Percentiles rank a stretch among this genome's conserved stretches.
These are phyloP conservation scores for Lentinula guzmanii DNA, from an alignment of 768 basidiomycete genomes.

Conservation along the genomic window DNA sequence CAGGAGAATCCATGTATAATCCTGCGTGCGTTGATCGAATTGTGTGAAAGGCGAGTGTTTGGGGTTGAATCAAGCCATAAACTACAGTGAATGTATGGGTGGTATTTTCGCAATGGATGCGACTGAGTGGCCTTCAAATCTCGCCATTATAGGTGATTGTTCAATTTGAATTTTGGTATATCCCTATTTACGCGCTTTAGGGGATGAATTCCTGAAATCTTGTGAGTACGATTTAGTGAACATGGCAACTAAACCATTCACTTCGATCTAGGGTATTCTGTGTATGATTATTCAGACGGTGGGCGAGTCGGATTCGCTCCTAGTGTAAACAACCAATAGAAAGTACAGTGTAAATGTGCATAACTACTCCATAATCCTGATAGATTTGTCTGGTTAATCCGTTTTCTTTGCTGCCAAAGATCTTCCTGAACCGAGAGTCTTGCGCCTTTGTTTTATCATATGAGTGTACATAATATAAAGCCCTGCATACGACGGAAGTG, in stretches of 20 bases:
- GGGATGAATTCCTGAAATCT: slow-evolving; percentile 61
- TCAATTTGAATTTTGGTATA: not conserved
- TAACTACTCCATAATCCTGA: not conserved
- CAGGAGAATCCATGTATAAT: not conserved
- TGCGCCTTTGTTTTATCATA: slow-evolving; percentile 48
- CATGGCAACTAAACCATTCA: not conserved
- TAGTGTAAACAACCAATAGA: slow-evolving; percentile 40
- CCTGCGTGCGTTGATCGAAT: not conserved
- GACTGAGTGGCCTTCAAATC: slow-evolving; percentile 38
- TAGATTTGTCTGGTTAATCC: not conserved
- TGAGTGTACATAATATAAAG: slow-evolving; percentile 48
- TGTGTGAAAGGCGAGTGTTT: not conserved
- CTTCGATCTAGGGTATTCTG: slow-evolving; percentile 43
- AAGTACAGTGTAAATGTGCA: not conserved
- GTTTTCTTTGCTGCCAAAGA: slow-evolving; percentile 12
- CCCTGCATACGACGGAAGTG: slow-evolving; percentile 20
- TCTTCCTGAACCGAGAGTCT: slow-evolving; percentile 27
- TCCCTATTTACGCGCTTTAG: slow-evolving; percentile 16
- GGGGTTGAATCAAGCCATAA: not conserved
- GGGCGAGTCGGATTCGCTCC: slow-evolving; percentile 53
- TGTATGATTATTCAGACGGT: slow-evolving; percentile 52
- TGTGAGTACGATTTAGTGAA: slow-evolving; percentile 33
- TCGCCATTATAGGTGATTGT: slow-evolving; percentile 51
- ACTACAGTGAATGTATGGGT: slow-evolving; percentile 46
- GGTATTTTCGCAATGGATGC: slow-evolving; percentile 41